A percentile compares a stretch with the other conserved stretches of the same genome.
These are phyloP conservation scores for Trametes punicea DNA, from an alignment of 768 basidiomycete species.

Conservation along the genomic window DNA sequence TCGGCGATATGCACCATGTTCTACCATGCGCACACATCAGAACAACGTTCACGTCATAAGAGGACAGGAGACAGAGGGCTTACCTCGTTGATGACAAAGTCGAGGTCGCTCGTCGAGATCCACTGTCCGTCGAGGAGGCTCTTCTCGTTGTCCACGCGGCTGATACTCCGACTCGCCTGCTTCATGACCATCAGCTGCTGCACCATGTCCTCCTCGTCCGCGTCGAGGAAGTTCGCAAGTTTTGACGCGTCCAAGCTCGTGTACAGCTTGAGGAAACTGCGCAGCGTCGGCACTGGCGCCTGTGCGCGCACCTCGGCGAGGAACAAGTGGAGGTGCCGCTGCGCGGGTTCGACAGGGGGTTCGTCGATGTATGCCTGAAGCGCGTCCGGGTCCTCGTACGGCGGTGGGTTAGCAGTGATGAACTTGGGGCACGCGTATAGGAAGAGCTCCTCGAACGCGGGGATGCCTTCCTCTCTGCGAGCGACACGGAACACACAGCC, in stretches of 20 bases:
- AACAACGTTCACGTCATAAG: background rate
- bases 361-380: constrained; percentile 44
- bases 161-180: constrained; percentile 75
- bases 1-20: constrained; percentile 97
- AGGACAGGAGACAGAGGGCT: background rate
- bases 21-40: constrained; percentile 37
- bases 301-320: constrained; percentile 76
- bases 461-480: constrained; percentile 64
- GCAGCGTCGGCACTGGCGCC: constrained; percentile 75
- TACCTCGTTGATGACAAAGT: constrained; percentile 94
- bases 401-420: constrained; percentile 91
- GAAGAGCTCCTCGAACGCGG: constrained; percentile 91
- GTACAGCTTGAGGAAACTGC: constrained; percentile 93
- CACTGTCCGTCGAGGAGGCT: constrained; percentile 79
- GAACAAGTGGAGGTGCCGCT: constrained; percentile 83
- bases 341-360: constrained; percentile 64
- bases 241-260: constrained; percentile 90
- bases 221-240: constrained; percentile 87
- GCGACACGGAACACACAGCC: background rate
- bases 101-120: constrained; percentile 88
- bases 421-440: constrained; percentile 95
- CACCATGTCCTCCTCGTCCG: constrained; percentile 90
- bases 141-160: constrained; percentile 47
- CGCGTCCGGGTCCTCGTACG: constrained; percentile 75
- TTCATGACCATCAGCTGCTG: constrained; percentile 98